A percentile compares a stretch with the other conserved stretches of the same genome.
phyloP scores from a whole-genome alignment of 768 basidiomycete genomes.

The Boletellus emodensis region DNA sequence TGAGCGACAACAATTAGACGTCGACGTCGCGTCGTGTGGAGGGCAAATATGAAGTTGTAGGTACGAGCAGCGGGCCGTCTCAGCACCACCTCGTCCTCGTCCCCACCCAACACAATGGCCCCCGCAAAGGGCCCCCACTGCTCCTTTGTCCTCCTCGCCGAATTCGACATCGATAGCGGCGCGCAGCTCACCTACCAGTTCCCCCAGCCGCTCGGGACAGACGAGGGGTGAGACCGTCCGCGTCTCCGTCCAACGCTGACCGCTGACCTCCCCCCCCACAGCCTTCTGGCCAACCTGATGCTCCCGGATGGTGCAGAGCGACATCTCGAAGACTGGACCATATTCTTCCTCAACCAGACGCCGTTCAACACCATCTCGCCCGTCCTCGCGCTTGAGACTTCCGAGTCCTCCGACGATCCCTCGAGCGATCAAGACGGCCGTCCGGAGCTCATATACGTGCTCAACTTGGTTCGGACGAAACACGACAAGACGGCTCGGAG shows the following conservation, averaged over 20 bases:
- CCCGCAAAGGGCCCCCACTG: constrained; percentile 66
- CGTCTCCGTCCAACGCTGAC: neutral
- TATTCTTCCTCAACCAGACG: constrained; percentile 97
- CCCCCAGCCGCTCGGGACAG: constrained; percentile 88
- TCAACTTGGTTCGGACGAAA: constrained; percentile 90
- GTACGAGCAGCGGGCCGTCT: constrained; percentile 2
- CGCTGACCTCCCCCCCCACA: constrained; percentile 30
- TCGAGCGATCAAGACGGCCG: constrained; percentile 24
- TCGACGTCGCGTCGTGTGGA: constrained; percentile 10
- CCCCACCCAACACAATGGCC: constrained; percentile 1
- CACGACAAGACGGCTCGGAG: constrained; percentile 79
- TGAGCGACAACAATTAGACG: constrained; percentile 9
- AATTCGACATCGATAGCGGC: constrained; percentile 96
- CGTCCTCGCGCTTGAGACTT: constrained; percentile 67
- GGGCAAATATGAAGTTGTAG: constrained; percentile 7
- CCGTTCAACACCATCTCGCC: constrained; percentile 83
- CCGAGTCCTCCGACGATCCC: constrained; percentile 30
- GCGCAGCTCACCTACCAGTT: constrained; percentile 94
- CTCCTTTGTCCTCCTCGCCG: constrained; percentile 94
- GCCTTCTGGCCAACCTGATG: constrained; percentile 95
- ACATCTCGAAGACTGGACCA: constrained; percentile 94
- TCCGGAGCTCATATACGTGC: constrained; percentile 73
- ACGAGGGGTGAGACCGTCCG: constrained; percentile 68
- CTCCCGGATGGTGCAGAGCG: constrained; percentile 97
- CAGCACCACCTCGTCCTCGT: neutral